Evolutionary conservation across 176 grass and related monocot species (phyloP).

Genomic region (Puya raimondii): DNA sequence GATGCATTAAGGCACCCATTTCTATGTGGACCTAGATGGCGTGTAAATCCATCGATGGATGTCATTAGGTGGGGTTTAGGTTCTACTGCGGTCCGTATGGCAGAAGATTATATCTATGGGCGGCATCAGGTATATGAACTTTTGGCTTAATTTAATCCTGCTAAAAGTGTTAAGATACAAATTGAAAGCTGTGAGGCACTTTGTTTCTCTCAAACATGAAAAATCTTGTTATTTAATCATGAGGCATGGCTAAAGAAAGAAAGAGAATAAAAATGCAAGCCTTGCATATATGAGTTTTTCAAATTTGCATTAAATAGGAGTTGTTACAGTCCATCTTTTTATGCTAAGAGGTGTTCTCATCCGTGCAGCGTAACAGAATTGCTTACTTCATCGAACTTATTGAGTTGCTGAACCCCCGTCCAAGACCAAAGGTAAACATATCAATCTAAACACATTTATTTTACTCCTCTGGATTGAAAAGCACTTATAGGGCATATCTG

Average conservation of each 20-base stretch:
- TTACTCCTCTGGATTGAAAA: too few relatives aligned
- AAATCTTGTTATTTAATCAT: too few relatives aligned
- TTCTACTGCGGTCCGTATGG: constrained; percentile 79
- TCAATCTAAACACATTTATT: neutral
- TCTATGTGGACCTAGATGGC: constrained; percentile 93
- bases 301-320: neutral
- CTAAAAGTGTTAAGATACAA: neutral
- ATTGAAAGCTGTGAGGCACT: too few relatives aligned
- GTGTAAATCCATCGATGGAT: constrained; percentile 56
- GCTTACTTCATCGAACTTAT: constrained; percentile 86
- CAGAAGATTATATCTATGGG: constrained; percentile 98
- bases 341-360: constrained; percentile 15
- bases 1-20: constrained; percentile 89
- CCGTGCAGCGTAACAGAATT: constrained; percentile 65
- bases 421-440: constrained; percentile 47
- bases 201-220: too few relatives aligned
- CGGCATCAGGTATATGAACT: constrained; percentile 52
- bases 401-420: constrained; percentile 72
- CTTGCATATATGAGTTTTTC: neutral
- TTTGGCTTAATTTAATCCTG: neutral
- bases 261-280: neutral
- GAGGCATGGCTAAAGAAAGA: too few relatives aligned
- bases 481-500: too few relatives aligned
- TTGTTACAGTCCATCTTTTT: neutral
- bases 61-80: constrained; percentile 82